These are phyloP conservation scores for Anthoceros angustus DNA, from an alignment of 225 moss, liverwort and hornwort species.

Conservation along the genomic window DNA sequence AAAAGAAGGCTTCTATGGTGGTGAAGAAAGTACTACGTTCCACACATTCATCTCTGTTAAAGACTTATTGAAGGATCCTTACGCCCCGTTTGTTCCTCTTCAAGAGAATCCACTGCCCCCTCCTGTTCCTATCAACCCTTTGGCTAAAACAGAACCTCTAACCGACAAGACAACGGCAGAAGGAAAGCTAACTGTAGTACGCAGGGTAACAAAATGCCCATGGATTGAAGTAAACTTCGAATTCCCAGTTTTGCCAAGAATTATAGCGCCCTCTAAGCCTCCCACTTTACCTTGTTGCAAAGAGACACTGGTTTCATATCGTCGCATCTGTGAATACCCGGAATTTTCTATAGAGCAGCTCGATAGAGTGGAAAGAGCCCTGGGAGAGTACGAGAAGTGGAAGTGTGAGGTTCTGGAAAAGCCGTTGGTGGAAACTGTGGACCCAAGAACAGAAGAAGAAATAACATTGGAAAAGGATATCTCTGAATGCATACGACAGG, in stretches of 20 bases:
- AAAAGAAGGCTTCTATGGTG: constrained; percentile 29
- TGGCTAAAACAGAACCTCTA: constrained; percentile 37
- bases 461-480: not conserved
- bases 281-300: constrained; percentile 24
- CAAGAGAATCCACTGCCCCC: constrained; percentile 16
- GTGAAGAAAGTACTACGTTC: constrained; percentile 32
- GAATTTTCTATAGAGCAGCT: constrained; percentile 20
- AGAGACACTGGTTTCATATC: constrained; percentile 24
- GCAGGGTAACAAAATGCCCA: constrained; percentile 45
- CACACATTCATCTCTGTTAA: constrained; percentile 65
- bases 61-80: constrained; percentile 22
- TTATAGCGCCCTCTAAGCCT: constrained; percentile 29
- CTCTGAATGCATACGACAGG: not conserved
- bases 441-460: not conserved
- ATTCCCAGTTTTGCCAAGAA: constrained; percentile 58
- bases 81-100: constrained; percentile 22
- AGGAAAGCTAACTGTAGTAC: constrained; percentile 24
- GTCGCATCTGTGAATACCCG: constrained; percentile 63
- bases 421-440: not conserved
- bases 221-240: constrained; percentile 55
- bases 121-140: constrained; percentile 30
- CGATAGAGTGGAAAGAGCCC: constrained; percentile 36
- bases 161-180: constrained; percentile 35
- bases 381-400: constrained; percentile 47
- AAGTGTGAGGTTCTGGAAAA: constrained; percentile 45